Evolutionary conservation across 2,329 filamentous ascomycete genomes (phyloP).

Genomic region (Trichoderma cornu-damae): DNA sequence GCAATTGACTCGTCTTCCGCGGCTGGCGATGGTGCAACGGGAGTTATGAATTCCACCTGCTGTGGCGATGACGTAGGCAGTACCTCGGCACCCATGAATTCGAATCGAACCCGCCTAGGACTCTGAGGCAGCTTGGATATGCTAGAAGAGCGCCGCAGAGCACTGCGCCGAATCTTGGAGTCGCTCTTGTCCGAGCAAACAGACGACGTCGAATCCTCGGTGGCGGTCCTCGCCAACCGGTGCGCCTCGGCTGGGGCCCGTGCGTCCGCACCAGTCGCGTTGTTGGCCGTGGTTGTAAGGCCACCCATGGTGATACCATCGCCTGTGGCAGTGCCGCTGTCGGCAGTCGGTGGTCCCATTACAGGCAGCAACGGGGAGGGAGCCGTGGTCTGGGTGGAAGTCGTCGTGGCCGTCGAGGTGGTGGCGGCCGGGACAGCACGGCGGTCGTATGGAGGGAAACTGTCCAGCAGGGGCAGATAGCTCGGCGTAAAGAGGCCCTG

Average conservation of each 20-base stretch:
- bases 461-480: conserved; percentile 58
- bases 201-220: conserved; percentile 48
- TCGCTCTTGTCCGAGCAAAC: conserved; percentile 50
- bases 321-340: conserved; percentile 19
- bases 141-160: conserved; percentile 52
- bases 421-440: conserved; percentile 16
- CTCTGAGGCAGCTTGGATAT: conserved; percentile 46
- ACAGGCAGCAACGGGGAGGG: conserved; percentile 26
- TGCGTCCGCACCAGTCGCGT: not conserved
- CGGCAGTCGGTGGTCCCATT: conserved; percentile 20
- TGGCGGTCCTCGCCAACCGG: conserved; percentile 33
- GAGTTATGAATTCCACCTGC: conserved; percentile 31
- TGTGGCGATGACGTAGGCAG: conserved; percentile 55
- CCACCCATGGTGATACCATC: conserved; percentile 25
- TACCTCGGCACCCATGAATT: conserved; percentile 56
- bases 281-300: conserved; percentile 16
- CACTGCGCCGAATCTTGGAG: conserved; percentile 48
- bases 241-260: conserved; percentile 31
- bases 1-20: conserved; percentile 27
- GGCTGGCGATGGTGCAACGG: conserved; percentile 25
- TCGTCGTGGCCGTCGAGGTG: not conserved
- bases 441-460: conserved; percentile 26
- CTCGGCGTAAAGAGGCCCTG: conserved; percentile 58
- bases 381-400: conserved; percentile 3
- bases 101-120: conserved; percentile 59